Evolutionary conservation across 495 filamentous ascomycete species (phyloP), one percentile per base, ranked within the genome.

Genomic region (Podospora tetraspora): DNA sequence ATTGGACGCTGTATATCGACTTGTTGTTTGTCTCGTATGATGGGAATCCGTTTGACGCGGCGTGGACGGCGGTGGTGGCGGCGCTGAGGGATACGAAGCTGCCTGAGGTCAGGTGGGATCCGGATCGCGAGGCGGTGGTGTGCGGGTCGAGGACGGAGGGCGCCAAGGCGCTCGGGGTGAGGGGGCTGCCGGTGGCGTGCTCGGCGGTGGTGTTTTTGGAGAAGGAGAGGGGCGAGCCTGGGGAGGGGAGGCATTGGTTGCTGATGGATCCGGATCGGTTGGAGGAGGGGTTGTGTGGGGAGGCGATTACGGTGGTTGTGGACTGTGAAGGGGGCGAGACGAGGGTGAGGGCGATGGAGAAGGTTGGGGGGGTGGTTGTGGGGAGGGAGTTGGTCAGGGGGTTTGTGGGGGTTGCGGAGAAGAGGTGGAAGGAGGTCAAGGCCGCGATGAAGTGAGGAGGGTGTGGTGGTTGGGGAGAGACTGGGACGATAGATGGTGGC

Each of bases 1-100:
- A 92, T 76, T 99, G 94, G 94, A 88, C 90, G 11, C 87, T 99
- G 3, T 97, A 97, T 73, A 93, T 99, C 68, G 93, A 97, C 78
- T 78, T 96, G 25, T 85, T 97, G 74, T 92, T 96, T 75, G 88
- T 97, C 64, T 94, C 92, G 0, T 86, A 96, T 16, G 94, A 96
- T 63, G 94, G 94, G 0, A 96, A 94, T 73, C 86, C 92, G 16
- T 93, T 98, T 71, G 94, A 98, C 70, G 90, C 90, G 3, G 91
- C 92, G 0, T 98, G 94, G 94, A 85, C 88, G 0, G 88, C 92
- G 13, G 84, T 97, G 5, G 70, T 97, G 43, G 89, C 92, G 23
- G 95, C 95, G n/a, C 79, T 99, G 63, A 82, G 83, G 25, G 86
- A 94, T 77, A 94, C 91, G 3, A 84, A 81, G 64, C 77, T 99